phyloP scores from a whole-genome alignment of 805 yeast species.

The Candida coleopterorum region DNA sequence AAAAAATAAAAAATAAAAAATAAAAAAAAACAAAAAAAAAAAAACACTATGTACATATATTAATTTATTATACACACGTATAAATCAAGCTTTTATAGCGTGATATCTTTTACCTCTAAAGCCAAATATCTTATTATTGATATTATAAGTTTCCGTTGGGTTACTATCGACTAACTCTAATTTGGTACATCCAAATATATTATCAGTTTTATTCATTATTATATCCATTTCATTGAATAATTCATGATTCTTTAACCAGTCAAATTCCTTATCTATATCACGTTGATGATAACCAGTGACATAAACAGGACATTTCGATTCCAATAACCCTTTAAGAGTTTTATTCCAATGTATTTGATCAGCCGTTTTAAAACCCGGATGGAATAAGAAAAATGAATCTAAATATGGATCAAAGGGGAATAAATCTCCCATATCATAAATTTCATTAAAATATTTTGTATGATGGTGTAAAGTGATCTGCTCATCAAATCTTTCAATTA shows the following conservation, averaged over 20 bases:
- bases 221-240: constrained; percentile 69
- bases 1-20: too few relatives aligned
- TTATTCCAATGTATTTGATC: constrained; percentile 82
- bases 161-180: constrained; percentile 91
- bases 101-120: constrained; percentile 96
- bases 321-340: constrained; percentile 80
- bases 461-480: constrained; percentile 73
- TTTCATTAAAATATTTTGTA: constrained; percentile 86
- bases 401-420: constrained; percentile 97
- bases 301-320: constrained; percentile 88
- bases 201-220: constrained; percentile 66
- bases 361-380: constrained; percentile 87
- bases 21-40: too few relatives aligned
- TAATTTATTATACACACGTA: too few relatives aligned
- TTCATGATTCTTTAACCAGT: constrained; percentile 64
- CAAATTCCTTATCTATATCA: constrained; percentile 66
- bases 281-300: constrained; percentile 83
- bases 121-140: constrained; percentile 85
- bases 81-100: constrained; percentile 45
- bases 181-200: constrained; percentile 79
- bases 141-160: constrained; percentile 91
- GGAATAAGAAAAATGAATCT: constrained; percentile 90
- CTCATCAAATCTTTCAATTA: constrained; percentile 68
- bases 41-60: too few relatives aligned
- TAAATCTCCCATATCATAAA: constrained; percentile 89